phyloP scores from a whole-genome alignment of 257 asterid genomes.

The Thymus mandschuricus region DNA sequence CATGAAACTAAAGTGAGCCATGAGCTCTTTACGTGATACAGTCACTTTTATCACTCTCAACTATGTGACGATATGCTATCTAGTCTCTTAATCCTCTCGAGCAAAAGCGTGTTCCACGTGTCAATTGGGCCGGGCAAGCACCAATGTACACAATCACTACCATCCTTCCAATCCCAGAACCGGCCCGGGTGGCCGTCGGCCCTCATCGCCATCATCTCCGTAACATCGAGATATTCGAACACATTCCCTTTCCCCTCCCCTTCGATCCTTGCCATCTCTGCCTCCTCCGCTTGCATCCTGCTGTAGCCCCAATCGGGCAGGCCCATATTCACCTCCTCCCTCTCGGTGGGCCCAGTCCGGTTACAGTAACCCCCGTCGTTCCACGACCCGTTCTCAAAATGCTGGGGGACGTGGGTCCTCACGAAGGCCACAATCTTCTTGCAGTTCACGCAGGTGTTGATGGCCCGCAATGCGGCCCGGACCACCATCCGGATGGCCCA shows the following conservation, averaged over 20 bases:
- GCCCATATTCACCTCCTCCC: conserved; percentile 20
- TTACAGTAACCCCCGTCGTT: conserved; percentile 53
- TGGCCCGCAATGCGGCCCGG: conserved; percentile 41
- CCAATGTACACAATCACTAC: conserved; percentile 64
- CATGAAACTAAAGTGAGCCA: no score
- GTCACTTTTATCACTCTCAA: no score
- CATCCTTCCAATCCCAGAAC: conserved; percentile 38
- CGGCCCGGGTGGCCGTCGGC: conserved; percentile 57
- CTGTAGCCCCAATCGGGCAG: conserved; percentile 37
- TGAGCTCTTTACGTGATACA: no score
- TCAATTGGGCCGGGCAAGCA: conserved; percentile 66
- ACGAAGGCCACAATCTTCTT: conserved; percentile 33
- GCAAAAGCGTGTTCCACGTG: conserved; percentile 57
- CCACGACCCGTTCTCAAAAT: conserved; percentile 63
- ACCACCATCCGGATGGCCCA: conserved; percentile 39
- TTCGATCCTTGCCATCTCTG: conserved; percentile 38
- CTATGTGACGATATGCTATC: neutral
- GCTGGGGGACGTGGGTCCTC: conserved; percentile 56
- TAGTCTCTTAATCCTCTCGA: conserved; percentile 39
- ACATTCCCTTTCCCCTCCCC: conserved; percentile 36
- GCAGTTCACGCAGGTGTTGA: conserved; percentile 43
- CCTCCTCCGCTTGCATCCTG: conserved; percentile 50
- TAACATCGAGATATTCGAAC: conserved; percentile 51
- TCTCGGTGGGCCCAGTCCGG: conserved; percentile 36
- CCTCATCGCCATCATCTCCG: conserved; percentile 50